Evolutionary conservation across 805 yeast genomes (phyloP).

Genomic region (Teunomyces gatunensis): DNA sequence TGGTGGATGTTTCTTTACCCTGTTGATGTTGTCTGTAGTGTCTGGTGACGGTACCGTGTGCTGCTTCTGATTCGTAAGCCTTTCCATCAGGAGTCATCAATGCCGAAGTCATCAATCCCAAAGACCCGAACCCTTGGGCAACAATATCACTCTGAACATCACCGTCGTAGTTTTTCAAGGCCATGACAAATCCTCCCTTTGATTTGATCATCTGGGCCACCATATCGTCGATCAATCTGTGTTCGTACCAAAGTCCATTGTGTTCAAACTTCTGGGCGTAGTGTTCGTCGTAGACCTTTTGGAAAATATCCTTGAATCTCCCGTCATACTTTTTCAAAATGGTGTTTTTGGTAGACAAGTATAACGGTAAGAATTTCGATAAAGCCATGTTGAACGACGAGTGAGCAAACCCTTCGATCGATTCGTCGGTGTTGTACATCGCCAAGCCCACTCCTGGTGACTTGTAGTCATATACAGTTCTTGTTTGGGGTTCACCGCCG

Average conservation of each 20-base stretch:
- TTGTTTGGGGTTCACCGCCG: constrained; percentile 53
- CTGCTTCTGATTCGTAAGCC: constrained; percentile 95
- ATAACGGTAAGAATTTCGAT: constrained; percentile 72
- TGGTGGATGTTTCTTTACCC: constrained; percentile 96
- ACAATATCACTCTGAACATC: constrained; percentile 96
- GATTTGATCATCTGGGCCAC: constrained; percentile 98
- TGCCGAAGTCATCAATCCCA: constrained; percentile 97
- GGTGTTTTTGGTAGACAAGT: constrained; percentile 90
- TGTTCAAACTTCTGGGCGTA: constrained; percentile 73
- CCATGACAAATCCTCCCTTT: constrained; percentile 90
- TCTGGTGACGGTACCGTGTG: constrained; percentile 98
- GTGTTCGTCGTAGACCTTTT: constrained; percentile 66
- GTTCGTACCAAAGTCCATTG: constrained; percentile 92
- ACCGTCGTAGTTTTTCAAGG: constrained; percentile 97
- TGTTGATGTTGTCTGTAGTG: constrained; percentile 94
- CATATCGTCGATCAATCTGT: constrained; percentile 96
- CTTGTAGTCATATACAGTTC: constrained; percentile 65
- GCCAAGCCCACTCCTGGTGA: constrained; percentile 81
- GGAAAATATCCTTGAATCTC: constrained; percentile 90
- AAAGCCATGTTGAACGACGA: constrained; percentile 88
- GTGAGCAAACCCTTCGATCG: constrained; percentile 88
- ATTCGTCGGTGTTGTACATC: constrained; percentile 95
- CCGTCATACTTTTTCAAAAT: constrained; percentile 94
- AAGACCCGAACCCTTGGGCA: constrained; percentile 96
- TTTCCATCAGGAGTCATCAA: constrained; percentile 95